These are phyloP conservation scores for Urtica urens DNA, from an alignment of 306 rosid species.

Conservation along the genomic window DNA sequence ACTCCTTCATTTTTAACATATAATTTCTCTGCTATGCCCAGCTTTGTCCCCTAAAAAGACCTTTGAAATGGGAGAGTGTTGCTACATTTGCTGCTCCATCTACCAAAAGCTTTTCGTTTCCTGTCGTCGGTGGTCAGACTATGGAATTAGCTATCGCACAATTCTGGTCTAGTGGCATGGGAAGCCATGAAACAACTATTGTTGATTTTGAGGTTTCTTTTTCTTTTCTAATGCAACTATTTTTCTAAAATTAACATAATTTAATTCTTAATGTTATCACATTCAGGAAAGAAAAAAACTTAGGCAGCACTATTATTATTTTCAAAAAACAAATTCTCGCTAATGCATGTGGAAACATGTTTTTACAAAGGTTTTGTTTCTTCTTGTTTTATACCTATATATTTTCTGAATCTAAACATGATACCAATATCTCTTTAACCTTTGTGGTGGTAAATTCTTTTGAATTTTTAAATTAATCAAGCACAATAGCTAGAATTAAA, in stretches of 20 bases:
- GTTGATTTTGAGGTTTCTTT: constrained; percentile 84
- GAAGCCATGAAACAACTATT: constrained; percentile 61
- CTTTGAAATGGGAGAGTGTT: constrained; percentile 69
- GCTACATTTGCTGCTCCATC: constrained; percentile 67
- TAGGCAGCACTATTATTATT: not conserved
- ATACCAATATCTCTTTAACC: not conserved
- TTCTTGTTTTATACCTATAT: too few species aligned
- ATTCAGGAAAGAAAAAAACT: not conserved
- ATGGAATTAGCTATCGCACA: constrained; percentile 79
- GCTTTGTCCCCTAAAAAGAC: constrained; percentile 78
- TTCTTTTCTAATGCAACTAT: constrained; percentile 8
- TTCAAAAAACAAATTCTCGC: not conserved
- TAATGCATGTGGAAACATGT: not conserved
- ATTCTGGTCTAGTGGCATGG: constrained; percentile 95
- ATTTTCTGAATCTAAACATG: not conserved
- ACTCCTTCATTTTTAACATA: constrained; percentile 20
- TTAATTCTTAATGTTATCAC: too few species aligned
- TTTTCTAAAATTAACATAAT: too few species aligned
- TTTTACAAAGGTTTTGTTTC: not conserved
- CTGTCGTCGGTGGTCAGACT: constrained; percentile 82
- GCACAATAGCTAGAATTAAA: not conserved
- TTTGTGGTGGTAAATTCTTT: constrained; percentile 10
- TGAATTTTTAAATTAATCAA: constrained; percentile 2
- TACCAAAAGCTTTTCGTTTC: constrained; percentile 66
- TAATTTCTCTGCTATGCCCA: constrained; percentile 26